A percentile compares a stretch with the other conserved stretches of the same genome.
Evolutionary conservation across 2,329 filamentous ascomycete genomes (phyloP).

Genomic region (Grosmannia huntii): DNA sequence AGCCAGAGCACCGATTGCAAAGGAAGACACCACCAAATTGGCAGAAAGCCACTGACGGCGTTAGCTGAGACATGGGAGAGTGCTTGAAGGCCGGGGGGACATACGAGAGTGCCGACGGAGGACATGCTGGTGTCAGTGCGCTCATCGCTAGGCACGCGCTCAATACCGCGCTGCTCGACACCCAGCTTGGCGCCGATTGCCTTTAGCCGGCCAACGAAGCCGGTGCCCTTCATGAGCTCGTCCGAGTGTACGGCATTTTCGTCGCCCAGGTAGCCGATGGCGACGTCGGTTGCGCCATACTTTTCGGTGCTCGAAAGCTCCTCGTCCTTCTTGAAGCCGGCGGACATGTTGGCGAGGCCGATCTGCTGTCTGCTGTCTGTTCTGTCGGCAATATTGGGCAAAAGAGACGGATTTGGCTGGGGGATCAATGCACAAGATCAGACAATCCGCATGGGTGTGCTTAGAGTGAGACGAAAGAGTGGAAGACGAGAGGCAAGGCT

Average conservation of each 20-base stretch:
- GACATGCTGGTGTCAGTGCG: constrained; percentile 50
- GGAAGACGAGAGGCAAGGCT: background rate
- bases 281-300: constrained; percentile 9
- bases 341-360: background rate
- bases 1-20: constrained; percentile 61
- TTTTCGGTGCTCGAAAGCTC: constrained; percentile 7
- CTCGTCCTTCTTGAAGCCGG: constrained; percentile 1
- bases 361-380: background rate
- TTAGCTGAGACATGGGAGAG: background rate
- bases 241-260: constrained; percentile 13
- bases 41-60: constrained; percentile 54
- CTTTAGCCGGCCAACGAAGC: constrained; percentile 28
- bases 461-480: background rate
- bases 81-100: constrained; percentile 13
- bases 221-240: constrained; percentile 12
- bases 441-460: background rate
- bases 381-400: background rate
- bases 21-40: constrained; percentile 66
- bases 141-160: constrained; percentile 59
- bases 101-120: constrained; percentile 61
- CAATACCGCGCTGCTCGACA: constrained; percentile 64
- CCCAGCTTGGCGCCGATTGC: constrained; percentile 50
- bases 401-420: background rate
- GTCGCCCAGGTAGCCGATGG: constrained; percentile 12
- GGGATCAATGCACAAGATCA: background rate